Evolutionary conservation across 345 rosid species (phyloP).

Genomic region (Citrus hindsii): DNA sequence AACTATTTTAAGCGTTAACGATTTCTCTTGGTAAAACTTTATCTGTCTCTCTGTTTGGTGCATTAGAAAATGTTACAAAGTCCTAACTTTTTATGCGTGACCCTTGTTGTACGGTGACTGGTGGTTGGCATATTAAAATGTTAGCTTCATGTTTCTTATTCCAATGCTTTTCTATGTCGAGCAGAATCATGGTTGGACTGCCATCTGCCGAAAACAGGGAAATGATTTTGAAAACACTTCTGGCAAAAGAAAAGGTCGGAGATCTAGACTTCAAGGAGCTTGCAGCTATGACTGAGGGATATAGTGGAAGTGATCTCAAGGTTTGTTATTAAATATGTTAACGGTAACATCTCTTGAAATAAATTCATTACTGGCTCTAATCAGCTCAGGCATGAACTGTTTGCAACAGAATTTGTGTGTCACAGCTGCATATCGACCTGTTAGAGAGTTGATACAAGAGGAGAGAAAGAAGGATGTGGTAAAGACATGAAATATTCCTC

Average conservation of each 20-base stretch:
- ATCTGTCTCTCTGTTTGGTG: background rate
- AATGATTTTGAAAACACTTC: slow-evolving; percentile 76
- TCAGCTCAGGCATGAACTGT: slow-evolving; percentile 16
- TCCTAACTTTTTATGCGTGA: background rate
- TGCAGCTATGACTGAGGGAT: slow-evolving; percentile 90
- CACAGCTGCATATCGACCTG: slow-evolving; percentile 97
- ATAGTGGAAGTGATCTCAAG: slow-evolving; percentile 97
- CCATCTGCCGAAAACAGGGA: slow-evolving; percentile 83
- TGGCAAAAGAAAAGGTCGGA: slow-evolving; percentile 76
- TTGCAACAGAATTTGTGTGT: slow-evolving; percentile 80
- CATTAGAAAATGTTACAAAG: background rate
- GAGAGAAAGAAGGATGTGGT: slow-evolving; percentile 81
- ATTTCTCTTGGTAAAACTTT: background rate
- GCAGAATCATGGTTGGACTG: slow-evolving; percentile 96
- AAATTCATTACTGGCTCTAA: background rate
- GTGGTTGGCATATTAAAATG: background rate
- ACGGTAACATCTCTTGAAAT: background rate
- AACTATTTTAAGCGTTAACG: background rate
- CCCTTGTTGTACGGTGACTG: background rate
- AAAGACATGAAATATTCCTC: slow-evolving; percentile 9
- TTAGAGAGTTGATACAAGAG: slow-evolving; percentile 81
- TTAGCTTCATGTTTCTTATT: slow-evolving; percentile 1
- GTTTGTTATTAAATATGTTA: slow-evolving; percentile 35
- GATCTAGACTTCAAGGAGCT: slow-evolving; percentile 82
- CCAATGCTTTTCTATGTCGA: slow-evolving; percentile 7